Base-by-base conservation (phyloP, 768 basidiomycete genomes). In the Crassisporium funariophilum region DNA sequence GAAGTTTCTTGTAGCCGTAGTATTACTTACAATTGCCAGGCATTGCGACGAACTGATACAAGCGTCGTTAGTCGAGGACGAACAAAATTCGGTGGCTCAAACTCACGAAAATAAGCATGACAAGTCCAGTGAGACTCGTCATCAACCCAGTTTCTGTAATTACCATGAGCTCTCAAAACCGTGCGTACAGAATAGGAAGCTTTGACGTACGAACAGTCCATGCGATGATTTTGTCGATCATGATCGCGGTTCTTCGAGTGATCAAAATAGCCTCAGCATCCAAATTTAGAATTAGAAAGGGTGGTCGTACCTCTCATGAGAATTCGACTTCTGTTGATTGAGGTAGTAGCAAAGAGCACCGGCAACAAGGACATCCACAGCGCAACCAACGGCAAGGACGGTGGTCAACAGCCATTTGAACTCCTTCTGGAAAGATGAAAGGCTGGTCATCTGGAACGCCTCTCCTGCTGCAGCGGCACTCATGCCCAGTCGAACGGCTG, bases 121-220 rank as follows among this genome's bases (percentile, higher is more conserved):
- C 21, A 1, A 52, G 1, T n/a, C 37, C 51, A 16, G 37, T 34
- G 15, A 52, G 7, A 27, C 51, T 44, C 2, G 46, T 52, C 21
- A 47, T 15, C 1, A 52, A 25, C 20, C 51, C 51, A 9, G 51
- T 52, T 41, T 52, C 51, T 52, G 12, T 9, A 5, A 17, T 20
- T n/a, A n/a, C n/a, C n/a, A 5, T 17, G 0, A 17, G 20, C 2
- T 27, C 31, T 9, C 17, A 31, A n/a, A 5, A n/a, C 12, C n/a
- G 12, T 10, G 0, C 7, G 8, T 27, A 25, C 12, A 16, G 11
- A 3, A 6, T 12, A 5, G 15, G 13, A 16, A 4, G n/a, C n/a
- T n/a, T 7, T 11, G 0, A 47, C 52, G n/a, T 34, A 53, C 52
- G 41, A 12, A 52, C 48, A 4, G 51, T 47, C 51, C 51, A 52